phyloP scores from a whole-genome alignment of 805 yeast genomes.

The Wickerhamomyces xylosicus region DNA sequence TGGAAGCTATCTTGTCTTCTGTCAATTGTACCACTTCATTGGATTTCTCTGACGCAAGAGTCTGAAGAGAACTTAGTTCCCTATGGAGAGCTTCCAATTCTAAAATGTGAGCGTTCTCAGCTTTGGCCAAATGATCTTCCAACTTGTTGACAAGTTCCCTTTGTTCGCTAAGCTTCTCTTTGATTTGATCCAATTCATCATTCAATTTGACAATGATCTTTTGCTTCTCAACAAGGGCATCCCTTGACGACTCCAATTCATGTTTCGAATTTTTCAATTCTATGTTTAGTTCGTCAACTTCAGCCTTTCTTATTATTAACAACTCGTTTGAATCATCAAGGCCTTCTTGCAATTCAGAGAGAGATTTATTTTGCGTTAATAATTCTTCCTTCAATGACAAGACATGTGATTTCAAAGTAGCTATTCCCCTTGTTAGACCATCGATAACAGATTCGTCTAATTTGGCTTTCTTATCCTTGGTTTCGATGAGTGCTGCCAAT shows the following conservation, averaged over 20 bases:
- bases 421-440: too few species aligned
- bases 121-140: slow-evolving; percentile 21
- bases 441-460: too few species aligned
- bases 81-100: slow-evolving; percentile 27
- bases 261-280: slow-evolving; percentile 8
- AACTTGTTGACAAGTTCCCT: slow-evolving; percentile 17
- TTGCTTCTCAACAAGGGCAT: slow-evolving; percentile 5
- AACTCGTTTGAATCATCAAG: slow-evolving; percentile 10
- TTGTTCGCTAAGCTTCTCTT: slow-evolving; percentile 11
- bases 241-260: slow-evolving; percentile 3
- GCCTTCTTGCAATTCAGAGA: neutral
- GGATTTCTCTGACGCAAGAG: slow-evolving; percentile 19
- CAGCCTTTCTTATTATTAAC: slow-evolving; percentile 17
- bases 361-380: slow-evolving; percentile 2
- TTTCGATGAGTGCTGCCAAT: neutral
- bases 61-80: slow-evolving; percentile 24
- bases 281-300: slow-evolving; percentile 17
- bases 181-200: slow-evolving; percentile 5
- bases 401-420: neutral
- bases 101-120: slow-evolving; percentile 25
- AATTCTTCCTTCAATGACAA: too few species aligned
- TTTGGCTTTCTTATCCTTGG: too few species aligned
- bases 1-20: slow-evolving; percentile 16
- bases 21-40: slow-evolving; percentile 18
- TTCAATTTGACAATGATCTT: slow-evolving; percentile 5